Conservation (phyloP, 805 yeast genomes). For the Kregervanrija fluxuum region DNA sequence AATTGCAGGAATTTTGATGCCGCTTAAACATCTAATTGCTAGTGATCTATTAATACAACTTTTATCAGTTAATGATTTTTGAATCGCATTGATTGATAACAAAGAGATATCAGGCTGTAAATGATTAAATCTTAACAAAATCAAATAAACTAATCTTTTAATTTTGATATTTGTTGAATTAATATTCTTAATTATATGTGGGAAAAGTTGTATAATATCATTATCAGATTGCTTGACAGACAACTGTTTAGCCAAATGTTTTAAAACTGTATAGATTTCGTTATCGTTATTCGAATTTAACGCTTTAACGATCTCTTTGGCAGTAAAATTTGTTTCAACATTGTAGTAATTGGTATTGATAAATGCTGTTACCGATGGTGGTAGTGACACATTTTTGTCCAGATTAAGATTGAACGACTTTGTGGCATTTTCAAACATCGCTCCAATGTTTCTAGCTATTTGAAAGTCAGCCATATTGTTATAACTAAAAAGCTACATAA, state of each 20-base stretch:
- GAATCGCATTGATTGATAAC: constrained; percentile 85
- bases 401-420: constrained; percentile 7
- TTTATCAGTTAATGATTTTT: constrained; percentile 68
- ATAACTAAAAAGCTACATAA: neutral
- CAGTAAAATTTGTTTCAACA: constrained; percentile 31
- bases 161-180: constrained; percentile 59
- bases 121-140: constrained; percentile 71
- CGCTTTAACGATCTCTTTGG: constrained; percentile 57
- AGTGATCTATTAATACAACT: constrained; percentile 62
- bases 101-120: constrained; percentile 84
- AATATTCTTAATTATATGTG: constrained; percentile 85
- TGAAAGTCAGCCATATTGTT: constrained; percentile 12
- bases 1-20: constrained; percentile 76
- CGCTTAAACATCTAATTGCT: constrained; percentile 72
- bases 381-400: constrained; percentile 12
- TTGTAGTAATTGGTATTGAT: constrained; percentile 18
- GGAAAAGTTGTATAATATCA: constrained; percentile 49
- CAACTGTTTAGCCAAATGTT: constrained; percentile 41
- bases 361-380: constrained; percentile 16
- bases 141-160: constrained; percentile 69
- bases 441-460: constrained; percentile 14
- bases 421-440: constrained; percentile 15
- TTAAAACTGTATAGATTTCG: constrained; percentile 54
- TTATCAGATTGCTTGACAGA: constrained; percentile 27
- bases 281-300: constrained; percentile 48